Base-by-base conservation (phyloP, 148 eudicot species). In the Camellia japonica region DNA sequence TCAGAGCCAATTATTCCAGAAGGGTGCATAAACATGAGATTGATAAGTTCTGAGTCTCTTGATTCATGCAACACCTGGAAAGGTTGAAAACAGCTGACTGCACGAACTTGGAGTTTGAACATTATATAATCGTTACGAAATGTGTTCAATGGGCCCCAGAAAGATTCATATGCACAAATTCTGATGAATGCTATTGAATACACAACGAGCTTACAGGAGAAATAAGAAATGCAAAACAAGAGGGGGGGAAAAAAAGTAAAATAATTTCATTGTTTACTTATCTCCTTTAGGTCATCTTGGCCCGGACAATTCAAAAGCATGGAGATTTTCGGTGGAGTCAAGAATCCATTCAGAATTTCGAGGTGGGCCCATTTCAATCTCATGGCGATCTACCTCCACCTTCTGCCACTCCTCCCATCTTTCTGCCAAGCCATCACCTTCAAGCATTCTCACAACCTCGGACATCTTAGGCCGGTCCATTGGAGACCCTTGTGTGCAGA, bases 391-490 rank as follows among this genome's bases (percentile, higher is more conserved):
- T 51, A 88, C 81, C 71, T 86, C 90, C 56, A 77, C 90, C 79
- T 84, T 86, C 42, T 88, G 91, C 89, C 91, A 88, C 65, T 88
- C 89, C 3, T 88, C 89, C 91, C 91, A 88, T 61, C 85, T 87
- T 78, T 89, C 90, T 11, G 88, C 88, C 70, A 89, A 77, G 62
- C 87, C 87, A 49, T 86, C 92, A 51, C 90, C 90, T 84, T 89
- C 87, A 6, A 89, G 86, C 90, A 89, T 87, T 77, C 88, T 84
- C 18, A 89, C 88, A 13, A 89, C 92, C 20, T 89, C 92, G 0
- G 92, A 89, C 92, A 89, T 89, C 79, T 89, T 89, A 55, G 90
- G 92, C 5, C 92, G 90, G 68, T 83, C 88, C 78, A 75, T 82
- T 47, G 91, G 91, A 51, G 86, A 80, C 56, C 84, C 82, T 79